These are phyloP conservation scores for Eragrostis curvula DNA, from an alignment of 176 grass and related monocot species.

Conservation along the genomic window DNA sequence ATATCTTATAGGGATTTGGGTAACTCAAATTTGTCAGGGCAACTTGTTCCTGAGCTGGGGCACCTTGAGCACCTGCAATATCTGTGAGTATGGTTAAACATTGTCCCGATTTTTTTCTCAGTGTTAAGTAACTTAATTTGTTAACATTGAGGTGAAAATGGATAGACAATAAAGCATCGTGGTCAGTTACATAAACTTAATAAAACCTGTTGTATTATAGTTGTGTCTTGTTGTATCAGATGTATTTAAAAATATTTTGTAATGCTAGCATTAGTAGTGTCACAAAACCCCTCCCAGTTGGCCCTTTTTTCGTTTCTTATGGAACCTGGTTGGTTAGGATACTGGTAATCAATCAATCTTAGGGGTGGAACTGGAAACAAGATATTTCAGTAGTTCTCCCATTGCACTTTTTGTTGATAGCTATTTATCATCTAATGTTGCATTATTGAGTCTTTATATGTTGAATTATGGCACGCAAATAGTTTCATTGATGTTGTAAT, in stretches of 20 bases:
- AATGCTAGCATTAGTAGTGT: neutral
- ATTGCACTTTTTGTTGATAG: neutral
- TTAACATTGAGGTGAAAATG: neutral
- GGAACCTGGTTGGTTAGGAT: neutral
- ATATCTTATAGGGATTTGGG: conserved; percentile 68
- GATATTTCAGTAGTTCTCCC: neutral
- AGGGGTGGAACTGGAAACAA: conserved; percentile 2
- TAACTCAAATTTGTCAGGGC: conserved; percentile 79
- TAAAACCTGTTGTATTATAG: neutral
- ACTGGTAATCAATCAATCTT: neutral
- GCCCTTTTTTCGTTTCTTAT: neutral
- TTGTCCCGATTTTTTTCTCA: neutral
- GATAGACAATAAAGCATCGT: neutral
- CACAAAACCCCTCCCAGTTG: neutral
- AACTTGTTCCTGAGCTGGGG: conserved; percentile 68
- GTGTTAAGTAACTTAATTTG: neutral
- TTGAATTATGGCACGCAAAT: neutral
- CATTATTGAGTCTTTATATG: neutral
- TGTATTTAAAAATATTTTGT: neutral
- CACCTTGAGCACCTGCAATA: conserved; percentile 78
- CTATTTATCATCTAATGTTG: neutral
- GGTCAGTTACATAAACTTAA: neutral
- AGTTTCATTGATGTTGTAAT: neutral
- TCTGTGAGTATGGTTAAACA: conserved; percentile 51
- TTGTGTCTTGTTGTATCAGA: neutral